A percentile compares a stretch with the other conserved stretches of the same genome.
These are phyloP conservation scores for Filosporella fistucella DNA, from an alignment of 495 filamentous ascomycete species.

Conservation along the genomic window DNA sequence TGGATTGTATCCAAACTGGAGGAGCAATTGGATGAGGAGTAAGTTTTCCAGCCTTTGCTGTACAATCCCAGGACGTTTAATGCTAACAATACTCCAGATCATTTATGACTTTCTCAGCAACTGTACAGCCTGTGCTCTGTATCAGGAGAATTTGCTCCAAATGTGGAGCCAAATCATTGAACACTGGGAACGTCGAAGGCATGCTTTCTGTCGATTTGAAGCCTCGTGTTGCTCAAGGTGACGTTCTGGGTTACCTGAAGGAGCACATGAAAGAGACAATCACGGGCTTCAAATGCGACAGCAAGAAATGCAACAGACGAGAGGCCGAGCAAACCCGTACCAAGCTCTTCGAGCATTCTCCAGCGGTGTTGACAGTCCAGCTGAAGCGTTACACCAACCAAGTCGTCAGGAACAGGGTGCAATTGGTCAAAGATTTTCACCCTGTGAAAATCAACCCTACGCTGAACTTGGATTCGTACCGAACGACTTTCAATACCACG, in stretches of 20 bases:
- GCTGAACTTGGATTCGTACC: conserved; percentile 13
- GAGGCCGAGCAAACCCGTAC: conserved; percentile 3
- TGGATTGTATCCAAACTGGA: conserved; percentile 14
- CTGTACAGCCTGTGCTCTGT: conserved; percentile 1
- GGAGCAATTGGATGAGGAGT: conserved; percentile 12
- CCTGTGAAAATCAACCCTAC: neutral
- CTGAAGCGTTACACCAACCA: conserved; percentile 15
- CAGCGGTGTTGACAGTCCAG: conserved; percentile 16
- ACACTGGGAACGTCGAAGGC: conserved; percentile 2
- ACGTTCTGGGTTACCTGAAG: conserved; percentile 8
- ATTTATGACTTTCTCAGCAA: neutral
- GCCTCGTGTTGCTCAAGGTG: neutral
- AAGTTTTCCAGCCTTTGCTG: neutral
- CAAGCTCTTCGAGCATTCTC: conserved; percentile 6
- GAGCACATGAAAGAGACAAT: conserved; percentile 12
- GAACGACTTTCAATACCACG: neutral
- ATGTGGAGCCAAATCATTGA: neutral
- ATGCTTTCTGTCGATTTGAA: conserved; percentile 10
- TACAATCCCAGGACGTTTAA: neutral
- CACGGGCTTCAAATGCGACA: conserved; percentile 17
- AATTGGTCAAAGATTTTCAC: conserved; percentile 17
- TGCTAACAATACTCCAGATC: conserved; percentile 2
- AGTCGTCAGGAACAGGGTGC: too few species aligned
- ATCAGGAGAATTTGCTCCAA: too few species aligned
- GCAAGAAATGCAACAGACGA: conserved; percentile 6